Percentiles rank a stretch among this genome's conserved stretches.
These are phyloP conservation scores for Actinomucor elegans DNA, from an alignment of 371 early-diverging fungal species.

Conservation along the genomic window DNA sequence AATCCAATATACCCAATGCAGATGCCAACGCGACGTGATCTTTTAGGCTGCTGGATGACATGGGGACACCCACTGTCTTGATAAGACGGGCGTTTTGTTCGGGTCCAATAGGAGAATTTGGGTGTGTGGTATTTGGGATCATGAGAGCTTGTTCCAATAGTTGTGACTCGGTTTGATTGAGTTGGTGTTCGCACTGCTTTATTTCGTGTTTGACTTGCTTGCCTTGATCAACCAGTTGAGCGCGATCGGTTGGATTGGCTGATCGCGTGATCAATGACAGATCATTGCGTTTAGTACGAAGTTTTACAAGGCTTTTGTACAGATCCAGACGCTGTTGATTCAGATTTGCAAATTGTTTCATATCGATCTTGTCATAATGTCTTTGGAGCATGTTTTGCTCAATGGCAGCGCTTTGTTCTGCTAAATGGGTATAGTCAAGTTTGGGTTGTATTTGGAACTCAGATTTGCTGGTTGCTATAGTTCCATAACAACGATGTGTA, in stretches of 20 bases:
- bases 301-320: constrained; percentile 32
- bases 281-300: constrained; percentile 50
- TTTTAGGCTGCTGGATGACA: constrained; percentile 22
- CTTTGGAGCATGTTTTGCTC: constrained; percentile 53
- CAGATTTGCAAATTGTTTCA: constrained; percentile 41
- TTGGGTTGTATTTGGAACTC: constrained; percentile 43
- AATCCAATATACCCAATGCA: constrained; percentile 73
- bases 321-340: constrained; percentile 46
- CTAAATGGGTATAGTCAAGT: constrained; percentile 60
- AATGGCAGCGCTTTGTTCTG: constrained; percentile 43
- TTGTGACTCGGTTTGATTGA: constrained; percentile 39
- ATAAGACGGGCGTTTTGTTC: constrained; percentile 61
- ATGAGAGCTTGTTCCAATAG: constrained; percentile 58
- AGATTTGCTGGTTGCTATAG: not conserved
- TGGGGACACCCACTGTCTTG: constrained; percentile 44
- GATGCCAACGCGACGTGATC: constrained; percentile 75
- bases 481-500: no score
- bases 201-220: constrained; percentile 47
- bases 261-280: constrained; percentile 30
- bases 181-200: constrained; percentile 36
- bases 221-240: constrained; percentile 44
- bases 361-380: constrained; percentile 44
- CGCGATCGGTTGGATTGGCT: constrained; percentile 17
- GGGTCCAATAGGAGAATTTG: constrained; percentile 64
- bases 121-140: constrained; percentile 76